These are phyloP conservation scores for Pilatotrama ljubarskyi DNA, from an alignment of 768 basidiomycete genomes.

Conservation along the genomic window DNA sequence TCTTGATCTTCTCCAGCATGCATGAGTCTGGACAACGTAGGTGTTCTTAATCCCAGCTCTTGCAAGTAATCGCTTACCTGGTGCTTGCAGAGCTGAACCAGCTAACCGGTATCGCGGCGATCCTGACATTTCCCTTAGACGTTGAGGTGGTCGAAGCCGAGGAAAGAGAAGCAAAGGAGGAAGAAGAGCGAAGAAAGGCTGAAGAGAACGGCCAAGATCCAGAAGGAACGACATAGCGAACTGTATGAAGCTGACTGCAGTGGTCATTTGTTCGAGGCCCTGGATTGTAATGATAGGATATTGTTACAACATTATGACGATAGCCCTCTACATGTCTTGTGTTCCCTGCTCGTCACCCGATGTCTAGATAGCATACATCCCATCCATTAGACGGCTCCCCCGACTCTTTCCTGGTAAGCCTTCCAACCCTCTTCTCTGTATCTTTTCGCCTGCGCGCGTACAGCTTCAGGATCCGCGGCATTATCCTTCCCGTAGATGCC, in stretches of 20 bases:
- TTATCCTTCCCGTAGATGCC: constrained; percentile 80
- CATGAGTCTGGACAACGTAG: constrained; percentile 97
- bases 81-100: constrained; percentile 81
- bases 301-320: constrained; percentile 5
- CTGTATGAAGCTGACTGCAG: not conserved
- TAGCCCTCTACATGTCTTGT: not conserved
- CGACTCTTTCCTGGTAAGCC: constrained; percentile 55
- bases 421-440: constrained; percentile 89
- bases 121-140: constrained; percentile 94
- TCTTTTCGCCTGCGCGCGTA: constrained; percentile 72
- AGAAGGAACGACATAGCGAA: constrained; percentile 13
- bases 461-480: constrained; percentile 46
- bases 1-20: constrained; percentile 98
- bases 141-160: constrained; percentile 94
- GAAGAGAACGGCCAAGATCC: constrained; percentile 22
- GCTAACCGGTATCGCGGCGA: constrained; percentile 91
- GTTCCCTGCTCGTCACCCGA: too few relatives aligned
- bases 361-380: not conserved
- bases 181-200: constrained; percentile 32
- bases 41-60: not conserved
- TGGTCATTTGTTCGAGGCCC: too few relatives aligned
- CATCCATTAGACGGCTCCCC: not conserved
- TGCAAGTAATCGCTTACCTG: not conserved
- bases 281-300: constrained; percentile 15
- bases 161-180: constrained; percentile 71